These are phyloP conservation scores for Cyberlindnera sargentensis DNA, from an alignment of 805 yeast genomes.

Conservation along the genomic window DNA sequence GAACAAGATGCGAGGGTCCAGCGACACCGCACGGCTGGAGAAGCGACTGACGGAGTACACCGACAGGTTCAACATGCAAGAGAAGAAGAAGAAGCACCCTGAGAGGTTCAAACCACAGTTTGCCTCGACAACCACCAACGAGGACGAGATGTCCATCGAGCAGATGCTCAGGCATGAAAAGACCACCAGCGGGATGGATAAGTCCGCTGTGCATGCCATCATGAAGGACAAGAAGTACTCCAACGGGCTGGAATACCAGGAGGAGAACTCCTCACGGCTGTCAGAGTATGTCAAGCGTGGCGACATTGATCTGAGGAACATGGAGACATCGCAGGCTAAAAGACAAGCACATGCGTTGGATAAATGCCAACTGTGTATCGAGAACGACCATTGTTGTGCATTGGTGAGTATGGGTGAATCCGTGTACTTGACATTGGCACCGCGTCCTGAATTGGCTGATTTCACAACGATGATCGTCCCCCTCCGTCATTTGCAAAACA, in stretches of 20 bases:
- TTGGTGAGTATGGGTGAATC: slow-evolving; percentile 30
- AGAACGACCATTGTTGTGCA: slow-evolving; percentile 23
- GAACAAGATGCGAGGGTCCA: slow-evolving; percentile 25
- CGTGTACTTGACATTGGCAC: slow-evolving; percentile 32
- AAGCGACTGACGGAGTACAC: slow-evolving; percentile 13
- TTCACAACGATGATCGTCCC: slow-evolving; percentile 36
- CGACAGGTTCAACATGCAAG: slow-evolving; percentile 9
- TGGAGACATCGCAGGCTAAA: slow-evolving; percentile 22
- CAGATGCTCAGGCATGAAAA: slow-evolving; percentile 31
- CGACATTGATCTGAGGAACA: slow-evolving; percentile 24
- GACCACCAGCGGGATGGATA: slow-evolving; percentile 10
- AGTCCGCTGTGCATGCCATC: slow-evolving; percentile 28
- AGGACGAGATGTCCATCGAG: slow-evolving; percentile 30
- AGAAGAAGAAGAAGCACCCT: neutral
- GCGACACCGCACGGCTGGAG: slow-evolving; percentile 18
- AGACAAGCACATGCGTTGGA: slow-evolving; percentile 26
- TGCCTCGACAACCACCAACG: slow-evolving; percentile 6
- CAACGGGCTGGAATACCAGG: slow-evolving; percentile 36
- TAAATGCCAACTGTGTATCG: slow-evolving; percentile 32
- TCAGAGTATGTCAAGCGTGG: slow-evolving; percentile 26
- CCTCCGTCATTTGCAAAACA: slow-evolving; percentile 31
- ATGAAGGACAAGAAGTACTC: slow-evolving; percentile 30
- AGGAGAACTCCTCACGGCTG: slow-evolving; percentile 32
- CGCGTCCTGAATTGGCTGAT: slow-evolving; percentile 31
- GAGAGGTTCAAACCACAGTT: slow-evolving; percentile 1